phyloP scores from a whole-genome alignment of 768 basidiomycete genomes.

The Russula vinacea region DNA sequence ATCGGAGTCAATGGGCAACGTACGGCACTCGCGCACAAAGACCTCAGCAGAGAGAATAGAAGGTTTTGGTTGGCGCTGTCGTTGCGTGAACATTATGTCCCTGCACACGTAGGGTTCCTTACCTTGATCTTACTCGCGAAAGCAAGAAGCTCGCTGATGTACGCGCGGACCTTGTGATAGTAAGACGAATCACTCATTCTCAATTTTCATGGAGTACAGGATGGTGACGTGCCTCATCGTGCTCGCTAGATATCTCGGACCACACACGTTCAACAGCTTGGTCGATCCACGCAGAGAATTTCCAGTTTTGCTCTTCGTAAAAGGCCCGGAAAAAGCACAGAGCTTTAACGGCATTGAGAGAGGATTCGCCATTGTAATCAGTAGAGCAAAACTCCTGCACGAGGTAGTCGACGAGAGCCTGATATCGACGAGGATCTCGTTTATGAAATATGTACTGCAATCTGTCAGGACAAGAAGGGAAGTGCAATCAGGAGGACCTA shows the following conservation, averaged over 20 bases:
- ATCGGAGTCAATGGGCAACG: constrained; percentile 54
- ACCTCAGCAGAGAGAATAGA: constrained; percentile 58
- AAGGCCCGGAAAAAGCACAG: constrained; percentile 66
- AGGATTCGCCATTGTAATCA: constrained; percentile 79
- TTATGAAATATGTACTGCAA: constrained; percentile 69
- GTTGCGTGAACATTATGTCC: constrained; percentile 14
- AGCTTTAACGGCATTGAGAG: constrained; percentile 74
- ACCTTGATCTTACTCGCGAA: constrained; percentile 74
- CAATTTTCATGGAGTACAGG: constrained; percentile 15
- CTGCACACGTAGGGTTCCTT: constrained; percentile 16
- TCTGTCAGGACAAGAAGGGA: constrained; percentile 9
- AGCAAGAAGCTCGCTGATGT: constrained; percentile 71
- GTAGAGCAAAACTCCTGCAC: constrained; percentile 57
- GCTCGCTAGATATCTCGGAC: constrained; percentile 68
- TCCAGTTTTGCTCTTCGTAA: constrained; percentile 73
- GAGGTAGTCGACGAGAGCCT: constrained; percentile 74
- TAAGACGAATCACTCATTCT: background rate
- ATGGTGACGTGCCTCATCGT: constrained; percentile 60
- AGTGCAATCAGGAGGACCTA: constrained; percentile 34
- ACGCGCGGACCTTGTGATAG: constrained; percentile 56
- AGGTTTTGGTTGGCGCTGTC: constrained; percentile 61
- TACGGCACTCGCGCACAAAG: constrained; percentile 66
- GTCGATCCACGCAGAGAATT: constrained; percentile 76
- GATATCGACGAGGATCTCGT: constrained; percentile 79
- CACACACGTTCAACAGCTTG: constrained; percentile 65